Percentiles rank a stretch among this genome's conserved stretches.
phyloP scores from a whole-genome alignment of 352 stramenopile species.

The Thraustochytrium sp. region DNA sequence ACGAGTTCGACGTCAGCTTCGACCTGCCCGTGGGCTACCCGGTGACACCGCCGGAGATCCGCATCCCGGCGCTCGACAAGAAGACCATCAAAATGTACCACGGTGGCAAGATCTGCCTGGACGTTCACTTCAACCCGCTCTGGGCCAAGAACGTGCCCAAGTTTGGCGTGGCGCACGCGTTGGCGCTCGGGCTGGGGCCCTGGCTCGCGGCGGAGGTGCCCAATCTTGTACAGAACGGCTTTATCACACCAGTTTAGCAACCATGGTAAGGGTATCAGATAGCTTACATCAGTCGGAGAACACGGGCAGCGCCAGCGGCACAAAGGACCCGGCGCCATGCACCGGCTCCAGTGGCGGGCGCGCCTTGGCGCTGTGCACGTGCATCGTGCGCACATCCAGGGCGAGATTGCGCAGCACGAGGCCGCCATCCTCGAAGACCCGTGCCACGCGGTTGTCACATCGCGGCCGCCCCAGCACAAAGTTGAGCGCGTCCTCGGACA shows the following conservation, averaged over 20 bases:
- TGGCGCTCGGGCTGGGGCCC: slow-evolving; percentile 69
- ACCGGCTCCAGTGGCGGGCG: not conserved
- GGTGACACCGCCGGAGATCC: slow-evolving; percentile 26
- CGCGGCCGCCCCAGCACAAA: not conserved
- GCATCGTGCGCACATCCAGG: not conserved
- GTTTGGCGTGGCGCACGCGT: slow-evolving; percentile 72
- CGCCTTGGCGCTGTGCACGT: not conserved
- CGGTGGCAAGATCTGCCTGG: slow-evolving; percentile 76
- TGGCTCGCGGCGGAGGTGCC: slow-evolving; percentile 77
- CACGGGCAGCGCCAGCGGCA: not conserved
- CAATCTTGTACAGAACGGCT: slow-evolving; percentile 58
- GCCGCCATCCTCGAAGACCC: not conserved
- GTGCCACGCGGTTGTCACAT: slow-evolving; percentile 27
- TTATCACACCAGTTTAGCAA: not conserved
- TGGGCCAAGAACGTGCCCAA: slow-evolving; percentile 78
- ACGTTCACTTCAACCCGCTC: slow-evolving; percentile 75
- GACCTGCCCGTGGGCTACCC: slow-evolving; percentile 39
- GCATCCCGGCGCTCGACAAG: slow-evolving; percentile 71
- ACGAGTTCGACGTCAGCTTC: slow-evolving; percentile 63
- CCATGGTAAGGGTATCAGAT: not conserved
- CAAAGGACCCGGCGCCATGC: not conserved
- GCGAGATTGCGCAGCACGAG: not conserved
- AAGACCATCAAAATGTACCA: slow-evolving; percentile 84
- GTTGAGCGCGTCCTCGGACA: not conserved
- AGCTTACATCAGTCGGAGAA: not conserved